Conservation (phyloP, 805 yeast genomes). For the Hanseniaspora taiwanica region DNA sequence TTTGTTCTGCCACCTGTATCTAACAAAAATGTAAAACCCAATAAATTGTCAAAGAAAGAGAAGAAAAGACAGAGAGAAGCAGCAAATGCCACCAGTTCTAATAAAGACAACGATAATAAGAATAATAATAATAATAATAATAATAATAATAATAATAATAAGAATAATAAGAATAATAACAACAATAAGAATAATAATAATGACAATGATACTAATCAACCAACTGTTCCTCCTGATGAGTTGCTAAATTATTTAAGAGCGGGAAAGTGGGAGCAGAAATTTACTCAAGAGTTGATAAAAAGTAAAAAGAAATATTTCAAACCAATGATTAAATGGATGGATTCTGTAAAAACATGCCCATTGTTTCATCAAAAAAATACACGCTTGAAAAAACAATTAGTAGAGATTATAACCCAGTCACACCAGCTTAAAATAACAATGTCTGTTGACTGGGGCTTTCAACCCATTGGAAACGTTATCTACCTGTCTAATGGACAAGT, state of each 20-base stretch:
- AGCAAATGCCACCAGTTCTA: too few relatives aligned
- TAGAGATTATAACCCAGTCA: not conserved
- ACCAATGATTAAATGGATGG: not conserved
- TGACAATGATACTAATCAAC: not conserved
- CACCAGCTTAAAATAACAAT: not conserved
- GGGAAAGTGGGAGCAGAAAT: not conserved
- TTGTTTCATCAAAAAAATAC: not conserved
- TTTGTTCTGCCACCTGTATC: too few relatives aligned
- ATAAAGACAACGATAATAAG: too few relatives aligned
- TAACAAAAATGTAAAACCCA: too few relatives aligned
- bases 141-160: too few relatives aligned
- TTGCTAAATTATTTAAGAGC: not conserved
- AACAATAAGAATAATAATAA: not conserved
- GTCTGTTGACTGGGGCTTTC: not conserved
- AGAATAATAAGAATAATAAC: too few relatives aligned
- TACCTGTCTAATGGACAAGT: not conserved
- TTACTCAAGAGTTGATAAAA: not conserved
- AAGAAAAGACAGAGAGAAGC: too few relatives aligned
- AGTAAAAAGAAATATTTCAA: not conserved
- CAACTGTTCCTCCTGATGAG: not conserved
- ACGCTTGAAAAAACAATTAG: not conserved
- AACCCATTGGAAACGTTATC: not conserved
- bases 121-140: too few relatives aligned
- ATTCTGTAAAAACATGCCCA: not conserved
- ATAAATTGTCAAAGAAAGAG: too few relatives aligned